Evolutionary conservation across 2,329 filamentous ascomycete genomes (phyloP).

Genomic region (Thielaviopsis populi): DNA sequence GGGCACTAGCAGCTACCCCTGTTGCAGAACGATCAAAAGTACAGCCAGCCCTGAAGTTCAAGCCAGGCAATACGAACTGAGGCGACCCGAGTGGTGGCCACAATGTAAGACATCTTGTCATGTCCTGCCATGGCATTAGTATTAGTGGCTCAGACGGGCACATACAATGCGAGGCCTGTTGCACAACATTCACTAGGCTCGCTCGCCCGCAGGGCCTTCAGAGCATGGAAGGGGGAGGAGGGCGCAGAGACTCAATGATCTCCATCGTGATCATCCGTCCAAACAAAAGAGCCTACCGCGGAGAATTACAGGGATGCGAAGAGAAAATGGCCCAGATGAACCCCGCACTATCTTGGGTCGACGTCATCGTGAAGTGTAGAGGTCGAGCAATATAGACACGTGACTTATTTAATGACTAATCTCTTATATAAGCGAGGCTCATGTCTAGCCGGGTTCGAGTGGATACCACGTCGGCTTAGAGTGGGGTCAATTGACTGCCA

Average conservation of each 20-base stretch:
- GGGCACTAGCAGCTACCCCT: not conserved
- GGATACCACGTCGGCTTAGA: not conserved
- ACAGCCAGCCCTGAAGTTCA: not conserved
- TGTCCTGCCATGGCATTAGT: not conserved
- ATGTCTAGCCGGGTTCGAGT: not conserved
- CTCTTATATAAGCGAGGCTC: not conserved
- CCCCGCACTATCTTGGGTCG: not conserved
- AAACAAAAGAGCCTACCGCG: not conserved
- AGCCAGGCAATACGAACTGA: conserved; percentile 1
- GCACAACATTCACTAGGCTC: not conserved
- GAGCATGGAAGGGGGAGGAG: too few relatives aligned
- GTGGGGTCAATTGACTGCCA: conserved; percentile 5
- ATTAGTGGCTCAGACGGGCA: not conserved
- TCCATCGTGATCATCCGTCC: not conserved
- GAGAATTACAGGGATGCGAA: not conserved
- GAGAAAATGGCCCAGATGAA: not conserved
- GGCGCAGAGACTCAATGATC: not conserved
- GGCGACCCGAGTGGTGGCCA: not conserved
- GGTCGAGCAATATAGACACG: too few relatives aligned
- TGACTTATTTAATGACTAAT: not conserved
- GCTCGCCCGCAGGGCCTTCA: not conserved
- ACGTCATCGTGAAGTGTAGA: not conserved
- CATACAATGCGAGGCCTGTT: not conserved
- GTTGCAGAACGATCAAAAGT: not conserved
- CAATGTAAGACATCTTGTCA: not conserved